A percentile compares a stretch with the other conserved stretches of the same genome.
Conservation (phyloP, 306 rosid species). For the Fagus crenata region DNA sequence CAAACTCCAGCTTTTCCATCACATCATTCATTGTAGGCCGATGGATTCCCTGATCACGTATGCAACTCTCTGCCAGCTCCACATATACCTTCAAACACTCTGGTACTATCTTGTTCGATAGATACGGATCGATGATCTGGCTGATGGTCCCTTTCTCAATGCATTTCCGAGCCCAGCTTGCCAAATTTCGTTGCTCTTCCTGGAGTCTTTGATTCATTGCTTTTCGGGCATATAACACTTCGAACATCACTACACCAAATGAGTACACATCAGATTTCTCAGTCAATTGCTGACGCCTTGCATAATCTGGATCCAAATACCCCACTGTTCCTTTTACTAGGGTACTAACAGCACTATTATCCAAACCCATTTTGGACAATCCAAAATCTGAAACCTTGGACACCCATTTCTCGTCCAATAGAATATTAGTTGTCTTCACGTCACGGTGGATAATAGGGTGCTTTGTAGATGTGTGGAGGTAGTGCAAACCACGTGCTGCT, state of each 20-base stretch:
- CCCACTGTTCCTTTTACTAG: constrained; percentile 34
- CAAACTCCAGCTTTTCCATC: constrained; percentile 6
- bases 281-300: background rate
- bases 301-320: constrained; percentile 39
- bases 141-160: constrained; percentile 15
- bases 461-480: constrained; percentile 21
- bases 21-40: too few relatives aligned
- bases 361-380: constrained; percentile 27
- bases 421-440: constrained; percentile 30
- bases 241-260: constrained; percentile 32
- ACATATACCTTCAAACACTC: too few relatives aligned
- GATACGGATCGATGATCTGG: constrained; percentile 44
- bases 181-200: constrained; percentile 10
- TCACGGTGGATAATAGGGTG: constrained; percentile 37
- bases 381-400: constrained; percentile 40
- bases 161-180: constrained; percentile 17
- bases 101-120: too few relatives aligned
- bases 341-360: constrained; percentile 20
- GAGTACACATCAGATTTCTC: constrained; percentile 37
- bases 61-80: too few relatives aligned
- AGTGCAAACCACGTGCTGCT: constrained; percentile 14
- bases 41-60: too few relatives aligned
- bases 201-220: background rate
- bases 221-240: constrained; percentile 17
- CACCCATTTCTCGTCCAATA: constrained; percentile 28